Evolutionary conservation across 2,329 filamentous ascomycete genomes (phyloP).

Genomic region (Bisporella sp.): DNA sequence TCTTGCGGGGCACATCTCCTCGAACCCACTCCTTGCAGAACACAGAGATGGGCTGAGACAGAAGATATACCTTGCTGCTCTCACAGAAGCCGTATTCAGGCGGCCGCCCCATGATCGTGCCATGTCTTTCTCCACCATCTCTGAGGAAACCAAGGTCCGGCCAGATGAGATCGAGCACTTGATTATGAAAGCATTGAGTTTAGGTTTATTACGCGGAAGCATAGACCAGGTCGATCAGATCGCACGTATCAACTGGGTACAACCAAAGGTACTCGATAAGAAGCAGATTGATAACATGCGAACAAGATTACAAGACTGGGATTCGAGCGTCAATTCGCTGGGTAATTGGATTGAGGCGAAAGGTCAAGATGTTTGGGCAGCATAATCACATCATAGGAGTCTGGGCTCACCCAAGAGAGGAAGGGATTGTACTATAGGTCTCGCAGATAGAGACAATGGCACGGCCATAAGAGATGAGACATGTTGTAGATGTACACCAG

Average conservation of each 20-base stretch:
- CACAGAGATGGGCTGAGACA: conserved; percentile 84
- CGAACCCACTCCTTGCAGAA: conserved; percentile 70
- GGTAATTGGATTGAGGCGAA: conserved; percentile 95
- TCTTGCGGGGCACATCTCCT: conserved; percentile 71
- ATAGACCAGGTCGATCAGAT: conserved; percentile 96
- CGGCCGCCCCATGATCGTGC: conserved; percentile 91
- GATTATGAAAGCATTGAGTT: conserved; percentile 97
- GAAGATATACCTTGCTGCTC: conserved; percentile 94
- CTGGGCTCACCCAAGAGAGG: conserved; percentile 14
- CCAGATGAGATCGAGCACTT: conserved; percentile 93
- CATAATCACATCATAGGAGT: conserved; percentile 40
- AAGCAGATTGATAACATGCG: conserved; percentile 93
- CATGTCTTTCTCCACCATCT: conserved; percentile 86
- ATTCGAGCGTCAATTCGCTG: conserved; percentile 88
- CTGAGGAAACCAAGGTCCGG: conserved; percentile 85
- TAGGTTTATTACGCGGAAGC: conserved; percentile 81
- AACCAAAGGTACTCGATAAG: conserved; percentile 96
- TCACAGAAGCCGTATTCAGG: conserved; percentile 94
- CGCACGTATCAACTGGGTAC: conserved; percentile 96
- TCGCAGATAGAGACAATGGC: conserved; percentile 1
- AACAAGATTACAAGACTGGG: conserved; percentile 83
- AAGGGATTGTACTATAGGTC: conserved; percentile 25
- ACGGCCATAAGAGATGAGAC: not conserved
- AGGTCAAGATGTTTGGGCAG: conserved; percentile 93
- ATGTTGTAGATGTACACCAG: not conserved